phyloP scores from a whole-genome alignment of 116 monocot genomes.

The Dioscorea cayenensis region DNA sequence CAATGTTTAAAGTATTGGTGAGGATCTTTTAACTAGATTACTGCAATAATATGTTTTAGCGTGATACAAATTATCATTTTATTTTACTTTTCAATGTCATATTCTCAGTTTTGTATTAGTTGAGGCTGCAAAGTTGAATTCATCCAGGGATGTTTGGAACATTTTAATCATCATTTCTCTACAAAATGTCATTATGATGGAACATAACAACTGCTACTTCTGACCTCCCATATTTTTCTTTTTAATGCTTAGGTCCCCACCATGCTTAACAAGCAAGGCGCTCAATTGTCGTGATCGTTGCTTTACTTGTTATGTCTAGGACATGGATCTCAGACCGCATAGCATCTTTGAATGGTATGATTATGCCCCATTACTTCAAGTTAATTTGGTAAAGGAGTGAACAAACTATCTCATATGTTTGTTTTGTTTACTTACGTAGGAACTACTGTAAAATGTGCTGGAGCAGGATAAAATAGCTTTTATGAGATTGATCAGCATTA shows the following conservation, averaged over 20 bases:
- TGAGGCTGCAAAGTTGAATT: background rate
- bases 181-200: too few relatives aligned
- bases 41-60: background rate
- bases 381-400: background rate
- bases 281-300: slow-evolving; percentile 79
- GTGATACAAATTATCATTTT: background rate
- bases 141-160: background rate
- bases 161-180: too few relatives aligned
- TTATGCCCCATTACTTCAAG: background rate
- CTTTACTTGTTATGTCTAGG: slow-evolving; percentile 89
- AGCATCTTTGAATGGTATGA: slow-evolving; percentile 86
- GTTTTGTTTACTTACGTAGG: slow-evolving; percentile 33
- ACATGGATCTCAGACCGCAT: slow-evolving; percentile 98
- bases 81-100: background rate
- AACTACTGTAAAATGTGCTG: slow-evolving; percentile 90
- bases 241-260: slow-evolving; percentile 42
- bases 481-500: slow-evolving; percentile 62
- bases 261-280: slow-evolving; percentile 88
- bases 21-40: background rate
- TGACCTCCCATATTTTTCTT: background rate
- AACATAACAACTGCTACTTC: background rate
- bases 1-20: slow-evolving; percentile 90
- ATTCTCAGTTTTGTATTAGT: background rate
- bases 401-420: background rate
- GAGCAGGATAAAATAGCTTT: slow-evolving; percentile 94